Base-by-base conservation (phyloP, 805 yeast species). In the Candida taoyuanica region DNA sequence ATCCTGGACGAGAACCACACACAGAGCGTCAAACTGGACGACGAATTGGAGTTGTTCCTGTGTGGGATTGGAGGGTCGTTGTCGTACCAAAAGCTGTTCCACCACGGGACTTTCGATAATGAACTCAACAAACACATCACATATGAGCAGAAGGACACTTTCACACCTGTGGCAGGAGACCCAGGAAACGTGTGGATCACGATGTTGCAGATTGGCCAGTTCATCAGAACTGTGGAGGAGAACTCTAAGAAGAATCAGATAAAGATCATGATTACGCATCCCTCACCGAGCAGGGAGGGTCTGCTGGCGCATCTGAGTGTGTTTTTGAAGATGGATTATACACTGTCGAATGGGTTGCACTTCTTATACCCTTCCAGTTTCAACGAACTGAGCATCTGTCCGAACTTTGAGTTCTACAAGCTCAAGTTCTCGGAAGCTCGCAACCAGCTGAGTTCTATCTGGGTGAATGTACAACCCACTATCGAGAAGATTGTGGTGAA, bases 101-200 rank as follows among this genome's bases (percentile, higher is more conserved):
- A 81, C 48, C 77, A 75, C 44, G 85, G 85, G 5, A 70, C 64
- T 44, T 43, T 50, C 14, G 59, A 56, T 33, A 50, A 52, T 31
- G 49, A 52, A 16, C 36, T 51, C 20, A 43, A 48, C 32, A 29
- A 36, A 25, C 34, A 39, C 25, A 39, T 45, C 15, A 36, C 48
- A 5, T 29, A 33, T 21, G 42, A 50, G 9, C 51, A 55, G 3
- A 52, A 50, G 18, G 47, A 52, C 7, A 40, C 59, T 12, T 60
- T 76, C 19, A 34, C 45, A 17, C 81, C 84, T 2, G 77, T 81
- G 5, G 68, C 76, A 29, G 75, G 77, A 2, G 75, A 71, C 43
- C 73, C 76, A 2, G 89, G 91, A 2, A 80, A 80, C 46, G 67
- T 81, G 30, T 84, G 94, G 94, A 70, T 81, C 27, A 79, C 86